A percentile compares a stretch with the other conserved stretches of the same genome.
Evolutionary conservation across 331 rosid species (phyloP).

Genomic region (Rhamnella rubrinervis): DNA sequence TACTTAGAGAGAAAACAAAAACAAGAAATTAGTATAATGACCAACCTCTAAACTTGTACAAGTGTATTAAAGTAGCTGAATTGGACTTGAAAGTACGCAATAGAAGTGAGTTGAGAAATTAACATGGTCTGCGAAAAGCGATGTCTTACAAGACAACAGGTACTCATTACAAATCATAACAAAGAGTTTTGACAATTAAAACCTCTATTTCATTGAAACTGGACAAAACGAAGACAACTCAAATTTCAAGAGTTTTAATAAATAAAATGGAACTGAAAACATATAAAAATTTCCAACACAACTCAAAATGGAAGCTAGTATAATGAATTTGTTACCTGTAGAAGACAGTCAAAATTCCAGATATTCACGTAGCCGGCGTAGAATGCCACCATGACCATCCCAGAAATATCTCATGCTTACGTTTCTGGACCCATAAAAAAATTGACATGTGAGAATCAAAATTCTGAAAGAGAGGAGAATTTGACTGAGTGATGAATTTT

Average conservation of each 20-base stretch:
- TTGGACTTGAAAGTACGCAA: neutral
- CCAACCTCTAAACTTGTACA: neutral
- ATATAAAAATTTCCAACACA: neutral
- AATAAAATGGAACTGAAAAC: neutral
- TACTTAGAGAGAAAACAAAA: constrained; percentile 18
- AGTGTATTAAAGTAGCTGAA: neutral
- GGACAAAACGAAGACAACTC: neutral
- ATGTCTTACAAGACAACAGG: too few species aligned
- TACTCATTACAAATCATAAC: neutral
- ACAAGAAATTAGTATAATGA: constrained; percentile 1
- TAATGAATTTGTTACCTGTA: constrained; percentile 41
- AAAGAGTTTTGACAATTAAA: neutral
- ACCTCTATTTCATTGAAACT: constrained; percentile 1
- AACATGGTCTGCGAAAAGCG: too few species aligned
- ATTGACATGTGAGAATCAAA: constrained; percentile 20
- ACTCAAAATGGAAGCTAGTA: constrained; percentile 8
- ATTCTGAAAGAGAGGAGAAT: constrained; percentile 22
- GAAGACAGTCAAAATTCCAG: constrained; percentile 27
- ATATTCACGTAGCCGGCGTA: constrained; percentile 38
- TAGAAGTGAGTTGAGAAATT: neutral
- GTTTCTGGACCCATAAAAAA: constrained; percentile 20
- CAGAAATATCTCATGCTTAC: constrained; percentile 9
- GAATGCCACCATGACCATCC: constrained; percentile 34
- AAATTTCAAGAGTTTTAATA: neutral
- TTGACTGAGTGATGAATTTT: neutral